These are phyloP conservation scores for Coemansia sp. DNA, from an alignment of 192 early-diverging fungal species.

Conservation along the genomic window DNA sequence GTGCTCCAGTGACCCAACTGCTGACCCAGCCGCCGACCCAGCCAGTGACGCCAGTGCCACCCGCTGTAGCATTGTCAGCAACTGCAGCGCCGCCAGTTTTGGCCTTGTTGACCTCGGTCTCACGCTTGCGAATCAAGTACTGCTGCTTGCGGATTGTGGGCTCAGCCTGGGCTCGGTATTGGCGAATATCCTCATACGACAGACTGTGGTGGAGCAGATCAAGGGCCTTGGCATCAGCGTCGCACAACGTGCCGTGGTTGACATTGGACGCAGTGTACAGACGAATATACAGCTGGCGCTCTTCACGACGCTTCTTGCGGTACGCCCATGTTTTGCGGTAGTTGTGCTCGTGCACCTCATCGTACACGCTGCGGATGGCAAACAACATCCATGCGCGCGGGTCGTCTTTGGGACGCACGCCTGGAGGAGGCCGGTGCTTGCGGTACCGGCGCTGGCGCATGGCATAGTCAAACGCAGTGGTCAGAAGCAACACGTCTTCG, in stretches of 20 bases:
- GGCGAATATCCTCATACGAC: conserved; percentile 85
- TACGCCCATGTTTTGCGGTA: conserved; percentile 83
- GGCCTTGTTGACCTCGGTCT: conserved; percentile 22
- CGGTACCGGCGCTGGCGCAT: conserved; percentile 82
- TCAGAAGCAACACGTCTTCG: conserved; percentile 71
- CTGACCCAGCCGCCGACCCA: conserved; percentile 57
- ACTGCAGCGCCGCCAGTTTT: background rate
- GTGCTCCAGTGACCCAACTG: conserved; percentile 41
- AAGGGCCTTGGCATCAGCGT: conserved; percentile 55
- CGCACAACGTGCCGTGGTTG: conserved; percentile 44
- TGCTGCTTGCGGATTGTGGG: conserved; percentile 72
- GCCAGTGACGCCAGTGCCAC: conserved; percentile 30
- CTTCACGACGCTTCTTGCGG: conserved; percentile 76
- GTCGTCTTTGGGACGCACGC: conserved; percentile 77
- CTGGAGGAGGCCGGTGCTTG: conserved; percentile 79
- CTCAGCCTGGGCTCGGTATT: conserved; percentile 78
- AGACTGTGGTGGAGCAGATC: conserved; percentile 72
- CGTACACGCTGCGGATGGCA: conserved; percentile 72
- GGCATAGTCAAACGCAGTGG: conserved; percentile 80
- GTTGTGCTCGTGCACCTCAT: conserved; percentile 86
- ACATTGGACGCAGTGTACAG: conserved; percentile 64
- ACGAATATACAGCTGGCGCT: conserved; percentile 75
- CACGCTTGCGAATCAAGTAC: conserved; percentile 56
- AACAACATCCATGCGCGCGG: conserved; percentile 83
- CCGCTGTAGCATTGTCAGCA: conserved; percentile 8